These are phyloP conservation scores for Magnusiomyces suaveolens DNA, from an alignment of 1,139 yeast genomes.

Conservation along the genomic window DNA sequence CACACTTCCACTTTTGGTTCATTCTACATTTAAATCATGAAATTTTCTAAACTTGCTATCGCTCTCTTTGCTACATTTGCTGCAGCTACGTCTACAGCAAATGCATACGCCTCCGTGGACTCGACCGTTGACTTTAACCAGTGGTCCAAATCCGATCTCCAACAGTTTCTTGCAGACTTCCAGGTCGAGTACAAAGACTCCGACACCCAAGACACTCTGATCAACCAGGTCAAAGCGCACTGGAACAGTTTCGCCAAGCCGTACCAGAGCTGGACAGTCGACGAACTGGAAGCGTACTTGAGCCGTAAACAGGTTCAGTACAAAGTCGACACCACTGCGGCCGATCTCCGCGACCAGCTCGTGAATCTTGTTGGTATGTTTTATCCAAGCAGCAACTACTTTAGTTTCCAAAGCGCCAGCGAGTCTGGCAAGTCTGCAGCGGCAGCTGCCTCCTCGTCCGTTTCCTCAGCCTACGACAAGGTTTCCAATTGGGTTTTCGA, in stretches of 20 bases:
- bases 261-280: not conserved
- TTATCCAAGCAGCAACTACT: not conserved
- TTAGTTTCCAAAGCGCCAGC: not conserved
- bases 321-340: not conserved
- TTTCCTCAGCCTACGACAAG: constrained; percentile 2
- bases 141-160: constrained; percentile 3
- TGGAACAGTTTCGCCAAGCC: constrained; percentile 1
- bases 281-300: constrained; percentile 1
- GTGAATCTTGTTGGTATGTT: not conserved
- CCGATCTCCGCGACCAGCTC: not conserved
- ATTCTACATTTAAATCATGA: not conserved
- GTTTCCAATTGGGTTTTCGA: constrained; percentile 6
- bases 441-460: not conserved
- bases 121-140: not conserved
- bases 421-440: not conserved
- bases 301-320: not conserved
- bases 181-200: not conserved
- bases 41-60: not conserved
- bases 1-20: not conserved
- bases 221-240: not conserved
- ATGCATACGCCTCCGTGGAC: not conserved
- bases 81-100: not conserved
- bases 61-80: not conserved
- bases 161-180: not conserved
- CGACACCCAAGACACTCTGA: not conserved